Evolutionary conservation across 805 yeast genomes (phyloP).

Genomic region (Huiozyma naganishii): DNA sequence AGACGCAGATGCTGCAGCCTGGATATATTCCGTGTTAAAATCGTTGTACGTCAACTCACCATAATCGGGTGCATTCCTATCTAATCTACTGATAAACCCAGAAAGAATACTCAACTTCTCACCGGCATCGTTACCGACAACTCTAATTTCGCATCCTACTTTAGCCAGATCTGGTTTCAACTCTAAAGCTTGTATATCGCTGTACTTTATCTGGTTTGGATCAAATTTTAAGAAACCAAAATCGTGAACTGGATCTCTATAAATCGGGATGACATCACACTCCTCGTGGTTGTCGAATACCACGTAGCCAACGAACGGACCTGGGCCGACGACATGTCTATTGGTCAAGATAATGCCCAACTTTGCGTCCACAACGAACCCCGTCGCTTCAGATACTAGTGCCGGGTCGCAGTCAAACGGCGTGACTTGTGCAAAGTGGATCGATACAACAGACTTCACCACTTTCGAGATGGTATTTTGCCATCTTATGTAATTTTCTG

Average conservation of each 20-base stretch:
- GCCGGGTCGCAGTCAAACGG: slow-evolving; percentile 81
- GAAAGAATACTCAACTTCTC: slow-evolving; percentile 82
- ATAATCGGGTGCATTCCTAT: slow-evolving; percentile 90
- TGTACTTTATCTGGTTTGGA: slow-evolving; percentile 60
- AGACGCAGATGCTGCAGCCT: slow-evolving; percentile 92
- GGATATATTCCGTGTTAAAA: slow-evolving; percentile 87
- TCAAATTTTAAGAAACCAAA: slow-evolving; percentile 81
- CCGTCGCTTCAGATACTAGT: slow-evolving; percentile 83
- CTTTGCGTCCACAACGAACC: slow-evolving; percentile 79
- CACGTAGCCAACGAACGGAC: slow-evolving; percentile 85
- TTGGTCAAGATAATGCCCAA: slow-evolving; percentile 81
- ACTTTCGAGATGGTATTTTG: slow-evolving; percentile 71
- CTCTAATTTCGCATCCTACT: slow-evolving; percentile 90
- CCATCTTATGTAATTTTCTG: slow-evolving; percentile 43
- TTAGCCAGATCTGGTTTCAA: slow-evolving; percentile 73
- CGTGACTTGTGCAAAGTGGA: slow-evolving; percentile 79
- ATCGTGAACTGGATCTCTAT: slow-evolving; percentile 92
- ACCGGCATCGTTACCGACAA: slow-evolving; percentile 94
- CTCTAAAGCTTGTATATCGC: slow-evolving; percentile 54
- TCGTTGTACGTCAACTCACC: slow-evolving; percentile 83
- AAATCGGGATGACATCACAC: slow-evolving; percentile 72
- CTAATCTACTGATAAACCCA: slow-evolving; percentile 69
- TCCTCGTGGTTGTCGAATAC: slow-evolving; percentile 94
- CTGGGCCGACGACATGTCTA: slow-evolving; percentile 92
- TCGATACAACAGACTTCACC: slow-evolving; percentile 77